Percentiles rank a stretch among this genome's conserved stretches.
Evolutionary conservation across 345 rosid genomes (phyloP).

Genomic region (Eucalyptus melliodora): DNA sequence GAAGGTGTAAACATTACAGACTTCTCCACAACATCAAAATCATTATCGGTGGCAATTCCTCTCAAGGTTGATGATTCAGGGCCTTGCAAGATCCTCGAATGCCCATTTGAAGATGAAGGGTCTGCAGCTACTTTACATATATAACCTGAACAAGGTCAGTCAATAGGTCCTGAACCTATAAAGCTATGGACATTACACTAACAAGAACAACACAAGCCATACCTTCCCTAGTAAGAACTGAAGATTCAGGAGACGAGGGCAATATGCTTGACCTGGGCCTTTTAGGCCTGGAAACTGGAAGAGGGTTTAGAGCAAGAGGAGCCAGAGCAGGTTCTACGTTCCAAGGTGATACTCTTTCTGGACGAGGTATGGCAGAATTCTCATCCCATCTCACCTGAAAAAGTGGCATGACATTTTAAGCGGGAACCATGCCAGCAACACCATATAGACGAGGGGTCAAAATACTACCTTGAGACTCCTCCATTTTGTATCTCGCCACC

Average conservation of each 20-base stretch:
- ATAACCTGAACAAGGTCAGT: constrained; percentile 13
- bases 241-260: constrained; percentile 44
- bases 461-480: constrained; percentile 63
- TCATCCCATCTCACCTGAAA: constrained; percentile 87
- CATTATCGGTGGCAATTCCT: constrained; percentile 34
- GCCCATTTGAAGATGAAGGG: constrained; percentile 41
- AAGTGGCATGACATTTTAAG: not conserved
- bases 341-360: constrained; percentile 91
- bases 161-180: not conserved
- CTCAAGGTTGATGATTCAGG: constrained; percentile 70
- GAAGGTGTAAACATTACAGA: constrained; percentile 44
- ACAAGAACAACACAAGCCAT: not conserved
- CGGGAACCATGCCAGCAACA: not conserved
- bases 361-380: constrained; percentile 52
- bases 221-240: constrained; percentile 63
- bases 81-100: constrained; percentile 75
- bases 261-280: constrained; percentile 44
- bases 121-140: constrained; percentile 28
- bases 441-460: not conserved
- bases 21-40: constrained; percentile 42
- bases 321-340: constrained; percentile 76
- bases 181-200: not conserved
- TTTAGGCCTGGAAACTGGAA: constrained; percentile 49
- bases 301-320: constrained; percentile 58
- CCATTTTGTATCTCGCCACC: constrained; percentile 74